These are phyloP conservation scores for Heliocybe sulcata DNA, from an alignment of 1,284 basidiomycete genomes.

Conservation along the genomic window DNA sequence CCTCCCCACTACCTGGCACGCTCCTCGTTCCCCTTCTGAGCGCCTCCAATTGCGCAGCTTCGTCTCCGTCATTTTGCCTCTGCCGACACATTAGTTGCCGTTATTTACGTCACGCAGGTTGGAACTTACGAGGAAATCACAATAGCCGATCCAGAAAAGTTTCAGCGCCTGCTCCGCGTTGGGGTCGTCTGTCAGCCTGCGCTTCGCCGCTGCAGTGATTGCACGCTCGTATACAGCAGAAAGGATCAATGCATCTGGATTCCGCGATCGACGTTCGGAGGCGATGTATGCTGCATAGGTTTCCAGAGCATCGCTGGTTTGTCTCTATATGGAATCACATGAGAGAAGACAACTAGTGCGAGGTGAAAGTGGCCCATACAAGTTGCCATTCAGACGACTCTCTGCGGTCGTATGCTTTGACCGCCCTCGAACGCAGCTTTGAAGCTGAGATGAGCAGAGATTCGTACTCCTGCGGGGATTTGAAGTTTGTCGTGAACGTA, in stretches of 20 bases:
- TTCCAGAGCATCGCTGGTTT: slow-evolving; percentile 44
- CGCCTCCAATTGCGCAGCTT: slow-evolving; percentile 27
- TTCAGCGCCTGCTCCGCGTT: slow-evolving; percentile 52
- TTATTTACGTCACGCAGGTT: background rate
- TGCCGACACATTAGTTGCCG: slow-evolving; percentile 17
- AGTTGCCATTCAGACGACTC: slow-evolving; percentile 54
- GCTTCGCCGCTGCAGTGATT: slow-evolving; percentile 60
- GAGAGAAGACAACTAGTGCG: background rate
- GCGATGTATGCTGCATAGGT: slow-evolving; percentile 58
- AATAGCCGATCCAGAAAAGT: slow-evolving; percentile 59
- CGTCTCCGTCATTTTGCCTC: slow-evolving; percentile 38
- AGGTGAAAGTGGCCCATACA: slow-evolving; percentile 27
- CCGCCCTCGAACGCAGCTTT: slow-evolving; percentile 52
- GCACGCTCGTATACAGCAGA: slow-evolving; percentile 71
- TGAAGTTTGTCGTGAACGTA: slow-evolving; percentile 75
- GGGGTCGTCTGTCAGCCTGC: slow-evolving; percentile 40
- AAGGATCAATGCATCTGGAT: slow-evolving; percentile 57
- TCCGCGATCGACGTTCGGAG: slow-evolving; percentile 57
- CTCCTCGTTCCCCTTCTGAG: slow-evolving; percentile 55
- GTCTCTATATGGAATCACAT: slow-evolving; percentile 23
- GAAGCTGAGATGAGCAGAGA: slow-evolving; percentile 68
- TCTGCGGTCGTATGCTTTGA: slow-evolving; percentile 53
- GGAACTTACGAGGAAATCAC: slow-evolving; percentile 42
- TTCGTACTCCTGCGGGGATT: slow-evolving; percentile 74
- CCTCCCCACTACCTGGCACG: slow-evolving; percentile 59